Conservation (phyloP, 106 monocot species). For the Allium sativum region DNA sequence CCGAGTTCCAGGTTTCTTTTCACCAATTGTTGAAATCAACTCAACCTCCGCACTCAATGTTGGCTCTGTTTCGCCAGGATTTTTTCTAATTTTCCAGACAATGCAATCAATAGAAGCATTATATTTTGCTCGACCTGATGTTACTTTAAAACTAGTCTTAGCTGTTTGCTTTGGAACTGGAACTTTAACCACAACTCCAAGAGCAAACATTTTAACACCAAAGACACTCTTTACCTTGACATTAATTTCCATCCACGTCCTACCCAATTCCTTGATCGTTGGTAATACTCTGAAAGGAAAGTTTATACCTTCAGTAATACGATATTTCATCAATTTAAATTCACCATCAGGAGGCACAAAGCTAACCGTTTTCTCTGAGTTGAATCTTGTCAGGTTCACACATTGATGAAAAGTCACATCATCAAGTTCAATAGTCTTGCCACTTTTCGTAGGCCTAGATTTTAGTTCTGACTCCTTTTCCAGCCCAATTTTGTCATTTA, state of each 20-base stretch:
- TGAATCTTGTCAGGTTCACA: conserved; percentile 99
- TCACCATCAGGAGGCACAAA: conserved; percentile 99
- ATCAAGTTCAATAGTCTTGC: conserved; percentile 99
- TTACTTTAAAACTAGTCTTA: conserved; percentile 95
- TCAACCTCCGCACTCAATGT: conserved; percentile 98
- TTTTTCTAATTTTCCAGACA: conserved; percentile 98
- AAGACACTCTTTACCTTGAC: conserved; percentile 99
- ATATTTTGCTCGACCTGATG: conserved; percentile 96
- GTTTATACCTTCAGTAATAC: conserved; percentile 98
- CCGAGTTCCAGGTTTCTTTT: conserved; percentile 86
- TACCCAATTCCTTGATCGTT: conserved; percentile 91
- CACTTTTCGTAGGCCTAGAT: conserved; percentile 87
- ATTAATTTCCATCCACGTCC: conserved; percentile 95
- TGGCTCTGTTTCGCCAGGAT: conserved; percentile 96
- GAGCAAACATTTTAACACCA: conserved; percentile 98
- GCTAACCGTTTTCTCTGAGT: conserved; percentile 98
- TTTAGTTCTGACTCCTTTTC: conserved; percentile 98
- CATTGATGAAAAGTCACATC: conserved; percentile 99
- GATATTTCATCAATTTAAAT: conserved; percentile 99
- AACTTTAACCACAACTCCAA: conserved; percentile 94
- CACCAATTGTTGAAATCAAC: conserved; percentile 90
- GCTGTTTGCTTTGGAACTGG: conserved; percentile 99
- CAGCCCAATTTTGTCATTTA: conserved; percentile 99
- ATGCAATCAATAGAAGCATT: conserved; percentile 94
- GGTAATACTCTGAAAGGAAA: conserved; percentile 97